Conservation (phyloP, 805 yeast genomes). For the Candida pseudofarinosa region DNA sequence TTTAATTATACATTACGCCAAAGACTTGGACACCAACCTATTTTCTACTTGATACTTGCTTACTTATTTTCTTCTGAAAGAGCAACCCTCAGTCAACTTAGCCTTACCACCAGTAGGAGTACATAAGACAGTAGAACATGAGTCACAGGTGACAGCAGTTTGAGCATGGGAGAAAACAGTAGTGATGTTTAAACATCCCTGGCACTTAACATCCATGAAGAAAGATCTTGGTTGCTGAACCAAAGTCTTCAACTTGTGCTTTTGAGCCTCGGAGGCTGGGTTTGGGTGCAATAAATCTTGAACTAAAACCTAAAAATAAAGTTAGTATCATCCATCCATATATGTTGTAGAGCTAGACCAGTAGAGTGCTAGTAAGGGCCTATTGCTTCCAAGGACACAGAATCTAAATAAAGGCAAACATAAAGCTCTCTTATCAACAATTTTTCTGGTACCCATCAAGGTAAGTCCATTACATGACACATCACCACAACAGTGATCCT, state of each 20-base stretch:
- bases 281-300: slow-evolving; percentile 98
- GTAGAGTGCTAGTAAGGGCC: no score
- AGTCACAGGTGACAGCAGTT: slow-evolving; percentile 99
- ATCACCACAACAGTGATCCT: no score
- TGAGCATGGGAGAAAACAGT: slow-evolving; percentile 99
- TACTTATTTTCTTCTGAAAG: slow-evolving; percentile 93
- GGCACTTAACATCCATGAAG: slow-evolving; percentile 99
- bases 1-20: background rate
- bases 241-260: slow-evolving; percentile 96
- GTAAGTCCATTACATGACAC: no score
- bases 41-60: background rate
- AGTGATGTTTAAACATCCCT: slow-evolving; percentile 98
- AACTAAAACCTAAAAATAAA: slow-evolving; percentile 76
- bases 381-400: no score
- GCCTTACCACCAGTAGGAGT: slow-evolving; percentile 99
- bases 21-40: background rate
- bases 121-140: slow-evolving; percentile 97
- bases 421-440: no score
- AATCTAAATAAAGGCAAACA: no score
- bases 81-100: slow-evolving; percentile 98
- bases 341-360: no score
- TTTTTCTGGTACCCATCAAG: no score
- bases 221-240: slow-evolving; percentile 98
- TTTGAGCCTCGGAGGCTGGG: slow-evolving; percentile 92
- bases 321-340: slow-evolving; percentile 15